Percentiles rank a stretch among this genome's conserved stretches.
phyloP scores from a whole-genome alignment of 306 rosid species.

The Vigna unguiculata region DNA sequence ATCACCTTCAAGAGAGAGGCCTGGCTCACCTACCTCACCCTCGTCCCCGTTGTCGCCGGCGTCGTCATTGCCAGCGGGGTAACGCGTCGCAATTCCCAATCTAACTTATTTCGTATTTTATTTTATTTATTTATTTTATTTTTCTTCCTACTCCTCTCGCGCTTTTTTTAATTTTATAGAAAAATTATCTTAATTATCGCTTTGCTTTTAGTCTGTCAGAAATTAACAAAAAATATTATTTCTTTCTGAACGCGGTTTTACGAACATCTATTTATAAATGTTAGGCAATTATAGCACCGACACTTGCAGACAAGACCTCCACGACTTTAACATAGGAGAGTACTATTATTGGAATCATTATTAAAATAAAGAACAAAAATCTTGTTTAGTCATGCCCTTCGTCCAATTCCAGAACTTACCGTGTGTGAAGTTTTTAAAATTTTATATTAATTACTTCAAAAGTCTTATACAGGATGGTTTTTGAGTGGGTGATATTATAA shows the following conservation, averaged over 20 bases:
- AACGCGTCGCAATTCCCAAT: neutral
- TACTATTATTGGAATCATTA: too few relatives aligned
- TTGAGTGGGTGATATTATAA: neutral
- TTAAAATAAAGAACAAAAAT: too few relatives aligned
- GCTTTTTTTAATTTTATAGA: neutral
- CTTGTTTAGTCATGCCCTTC: too few relatives aligned
- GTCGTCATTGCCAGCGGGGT: constrained; percentile 99
- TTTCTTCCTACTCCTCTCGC: neutral
- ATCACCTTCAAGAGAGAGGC: constrained; percentile 95
- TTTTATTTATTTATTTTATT: neutral
- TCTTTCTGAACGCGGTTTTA: neutral
- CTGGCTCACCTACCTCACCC: constrained; percentile 91
- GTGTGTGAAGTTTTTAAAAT: too few relatives aligned
- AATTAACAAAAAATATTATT: neutral
- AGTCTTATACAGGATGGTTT: too few relatives aligned
- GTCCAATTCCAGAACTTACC: too few relatives aligned
- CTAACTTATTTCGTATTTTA: too few relatives aligned
- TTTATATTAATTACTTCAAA: too few relatives aligned
- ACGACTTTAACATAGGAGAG: neutral
- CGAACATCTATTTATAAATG: neutral
- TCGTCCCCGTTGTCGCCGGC: constrained; percentile 92
- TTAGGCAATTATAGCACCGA: neutral
- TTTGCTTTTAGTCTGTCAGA: neutral
- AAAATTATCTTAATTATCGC: neutral
- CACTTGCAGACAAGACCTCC: neutral